A percentile compares a stretch with the other conserved stretches of the same genome.
These are phyloP conservation scores for Tremella yokohamensis DNA, from an alignment of 768 basidiomycete genomes.

Conservation along the genomic window DNA sequence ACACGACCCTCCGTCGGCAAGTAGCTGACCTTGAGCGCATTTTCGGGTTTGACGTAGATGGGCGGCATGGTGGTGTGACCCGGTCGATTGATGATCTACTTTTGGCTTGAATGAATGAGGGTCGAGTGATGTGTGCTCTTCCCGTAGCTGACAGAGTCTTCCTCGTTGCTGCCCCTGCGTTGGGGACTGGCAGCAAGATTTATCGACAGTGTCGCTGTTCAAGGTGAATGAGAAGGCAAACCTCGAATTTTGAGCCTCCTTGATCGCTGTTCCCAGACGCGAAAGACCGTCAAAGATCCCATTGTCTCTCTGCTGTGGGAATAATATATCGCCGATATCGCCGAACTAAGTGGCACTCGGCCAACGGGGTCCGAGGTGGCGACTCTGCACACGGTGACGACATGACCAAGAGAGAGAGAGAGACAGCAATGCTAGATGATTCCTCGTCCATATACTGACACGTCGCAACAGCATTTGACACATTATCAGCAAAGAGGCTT, in stretches of 20 bases:
- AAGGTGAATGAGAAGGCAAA: background rate
- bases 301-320: too few species aligned
- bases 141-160: conserved; percentile 4
- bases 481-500: too few species aligned
- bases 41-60: conserved; percentile 50
- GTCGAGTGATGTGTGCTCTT: background rate
- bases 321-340: background rate
- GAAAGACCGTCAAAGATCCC: too few species aligned
- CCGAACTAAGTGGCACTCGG: background rate
- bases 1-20: background rate
- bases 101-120: background rate
- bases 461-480: too few species aligned
- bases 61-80: conserved; percentile 38
- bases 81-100: background rate
- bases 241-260: background rate
- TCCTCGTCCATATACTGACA: too few species aligned
- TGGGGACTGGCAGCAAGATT: background rate
- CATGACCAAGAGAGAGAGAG: too few species aligned
- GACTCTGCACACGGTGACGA: background rate
- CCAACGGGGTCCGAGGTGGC: background rate
- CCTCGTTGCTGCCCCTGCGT: background rate
- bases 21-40: conserved; percentile 49
- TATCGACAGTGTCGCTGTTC: conserved; percentile 6
- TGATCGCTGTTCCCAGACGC: background rate
- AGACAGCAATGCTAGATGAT: too few species aligned